These are phyloP conservation scores for Triticum dicoccoides DNA, from an alignment of 176 grass and related monocot species.

Conservation along the genomic window DNA sequence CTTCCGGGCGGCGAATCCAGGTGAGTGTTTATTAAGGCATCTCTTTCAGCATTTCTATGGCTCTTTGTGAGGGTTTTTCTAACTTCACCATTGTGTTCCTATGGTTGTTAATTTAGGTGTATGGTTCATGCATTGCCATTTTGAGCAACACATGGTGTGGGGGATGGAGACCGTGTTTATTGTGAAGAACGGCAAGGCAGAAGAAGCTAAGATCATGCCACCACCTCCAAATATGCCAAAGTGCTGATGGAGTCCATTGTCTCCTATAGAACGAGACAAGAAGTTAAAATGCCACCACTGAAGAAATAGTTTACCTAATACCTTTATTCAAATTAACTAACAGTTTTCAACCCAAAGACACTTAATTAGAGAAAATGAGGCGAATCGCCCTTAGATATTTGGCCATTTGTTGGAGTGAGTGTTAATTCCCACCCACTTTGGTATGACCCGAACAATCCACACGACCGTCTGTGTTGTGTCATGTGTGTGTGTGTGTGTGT, in stretches of 20 bases:
- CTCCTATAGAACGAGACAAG: neutral
- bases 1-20: slow-evolving; percentile 33
- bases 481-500: too few species aligned
- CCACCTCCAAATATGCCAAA: slow-evolving; percentile 51
- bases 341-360: too few species aligned
- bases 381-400: too few species aligned
- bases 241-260: slow-evolving; percentile 26
- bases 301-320: too few species aligned
- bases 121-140: slow-evolving; percentile 76
- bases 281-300: too few species aligned
- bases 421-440: too few species aligned
- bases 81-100: neutral
- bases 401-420: too few species aligned
- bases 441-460: too few species aligned
- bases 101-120: slow-evolving; percentile 27
- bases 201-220: neutral
- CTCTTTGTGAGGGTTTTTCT: neutral
- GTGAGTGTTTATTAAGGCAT: neutral
- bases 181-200: slow-evolving; percentile 40
- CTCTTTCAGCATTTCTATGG: neutral
- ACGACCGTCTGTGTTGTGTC: too few species aligned
- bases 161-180: slow-evolving; percentile 67
- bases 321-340: too few species aligned
- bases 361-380: too few species aligned
- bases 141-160: slow-evolving; percentile 47